phyloP scores from a whole-genome alignment of 139 green algal species.

The Haematococcus lacustris region DNA sequence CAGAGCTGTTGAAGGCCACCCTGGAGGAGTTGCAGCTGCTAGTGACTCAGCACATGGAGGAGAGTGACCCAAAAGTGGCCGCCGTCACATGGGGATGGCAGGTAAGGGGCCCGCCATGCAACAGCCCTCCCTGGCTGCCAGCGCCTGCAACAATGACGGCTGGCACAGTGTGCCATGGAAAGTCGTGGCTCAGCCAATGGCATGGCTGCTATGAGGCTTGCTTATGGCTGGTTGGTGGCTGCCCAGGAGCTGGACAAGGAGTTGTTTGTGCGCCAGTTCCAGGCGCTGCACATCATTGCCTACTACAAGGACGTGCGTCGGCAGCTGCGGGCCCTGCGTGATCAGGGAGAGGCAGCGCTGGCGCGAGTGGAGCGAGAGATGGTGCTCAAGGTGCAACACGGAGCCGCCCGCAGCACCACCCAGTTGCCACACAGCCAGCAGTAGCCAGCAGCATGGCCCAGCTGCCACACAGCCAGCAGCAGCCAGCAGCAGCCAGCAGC shows the following conservation, averaged over 20 bases:
- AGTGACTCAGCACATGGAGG: slow-evolving; percentile 4
- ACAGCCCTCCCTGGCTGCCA: neutral
- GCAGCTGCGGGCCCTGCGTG: slow-evolving; percentile 32
- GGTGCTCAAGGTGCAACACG: slow-evolving; percentile 40
- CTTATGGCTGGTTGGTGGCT: no score
- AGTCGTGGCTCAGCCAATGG: no score
- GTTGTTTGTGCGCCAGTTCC: slow-evolving; percentile 32
- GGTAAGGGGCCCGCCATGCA: neutral
- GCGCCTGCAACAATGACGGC: no score
- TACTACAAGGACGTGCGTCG: slow-evolving; percentile 38
- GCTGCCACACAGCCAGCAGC: no score
- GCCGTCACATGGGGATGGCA: slow-evolving; percentile 22
- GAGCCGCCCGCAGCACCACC: neutral
- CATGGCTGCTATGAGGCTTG: no score
- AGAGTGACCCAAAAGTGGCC: slow-evolving; percentile 10
- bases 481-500: no score
- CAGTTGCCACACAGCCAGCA: neutral
- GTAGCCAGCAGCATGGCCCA: neutral
- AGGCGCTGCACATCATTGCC: slow-evolving; percentile 31
- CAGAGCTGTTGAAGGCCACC: slow-evolving; percentile 23
- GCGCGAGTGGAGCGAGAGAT: slow-evolving; percentile 44
- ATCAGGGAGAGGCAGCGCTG: slow-evolving; percentile 26
- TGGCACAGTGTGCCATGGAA: no score
- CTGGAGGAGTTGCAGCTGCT: slow-evolving; percentile 19
- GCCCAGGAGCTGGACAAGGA: slow-evolving; percentile 19